Percentiles rank a stretch among this genome's conserved stretches.
Conservation (phyloP, 1,284 basidiomycete genomes). For the Fomitopsis schrenkii region DNA sequence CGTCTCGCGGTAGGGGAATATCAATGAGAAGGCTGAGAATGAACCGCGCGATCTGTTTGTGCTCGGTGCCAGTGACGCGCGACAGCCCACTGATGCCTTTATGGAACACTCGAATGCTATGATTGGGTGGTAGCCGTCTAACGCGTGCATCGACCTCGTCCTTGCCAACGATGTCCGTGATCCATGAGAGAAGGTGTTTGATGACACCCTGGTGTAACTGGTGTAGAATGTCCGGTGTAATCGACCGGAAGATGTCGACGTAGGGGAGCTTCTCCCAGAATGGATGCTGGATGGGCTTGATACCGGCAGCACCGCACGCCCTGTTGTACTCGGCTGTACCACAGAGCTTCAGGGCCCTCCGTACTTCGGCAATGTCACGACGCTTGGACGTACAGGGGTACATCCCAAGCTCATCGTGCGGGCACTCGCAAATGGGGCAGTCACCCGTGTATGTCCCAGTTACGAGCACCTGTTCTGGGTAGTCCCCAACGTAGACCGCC, state of each 20-base stretch:
- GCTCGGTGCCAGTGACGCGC: conserved; percentile 14
- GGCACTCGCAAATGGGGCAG: conserved; percentile 12
- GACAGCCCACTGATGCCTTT: conserved; percentile 31
- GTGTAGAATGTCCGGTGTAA: conserved; percentile 28
- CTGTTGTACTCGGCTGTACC: not conserved
- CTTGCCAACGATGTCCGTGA: conserved; percentile 15
- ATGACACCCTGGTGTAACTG: conserved; percentile 21
- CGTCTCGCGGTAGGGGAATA: not conserved
- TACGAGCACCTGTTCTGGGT: conserved; percentile 21
- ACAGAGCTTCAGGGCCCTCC: not conserved
- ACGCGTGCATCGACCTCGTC: conserved; percentile 31
- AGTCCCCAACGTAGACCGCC: conserved; percentile 17
- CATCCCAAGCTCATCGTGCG: not conserved
- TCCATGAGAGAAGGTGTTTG: conserved; percentile 31
- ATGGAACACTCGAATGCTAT: conserved; percentile 30
- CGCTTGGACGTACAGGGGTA: not conserved
- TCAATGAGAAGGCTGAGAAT: conserved; percentile 8
- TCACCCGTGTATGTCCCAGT: conserved; percentile 7
- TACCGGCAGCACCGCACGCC: not conserved
- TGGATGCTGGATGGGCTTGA: conserved; percentile 21
- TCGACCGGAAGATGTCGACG: conserved; percentile 28
- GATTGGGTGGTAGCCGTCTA: conserved; percentile 28
- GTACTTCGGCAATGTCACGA: not conserved
- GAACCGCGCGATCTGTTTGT: conserved; percentile 13
- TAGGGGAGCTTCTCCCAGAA: conserved; percentile 34